Evolutionary conservation across 1,139 yeast genomes (phyloP), one percentile per base, ranked within the genome.

Genomic region (Taiozyma sp.): DNA sequence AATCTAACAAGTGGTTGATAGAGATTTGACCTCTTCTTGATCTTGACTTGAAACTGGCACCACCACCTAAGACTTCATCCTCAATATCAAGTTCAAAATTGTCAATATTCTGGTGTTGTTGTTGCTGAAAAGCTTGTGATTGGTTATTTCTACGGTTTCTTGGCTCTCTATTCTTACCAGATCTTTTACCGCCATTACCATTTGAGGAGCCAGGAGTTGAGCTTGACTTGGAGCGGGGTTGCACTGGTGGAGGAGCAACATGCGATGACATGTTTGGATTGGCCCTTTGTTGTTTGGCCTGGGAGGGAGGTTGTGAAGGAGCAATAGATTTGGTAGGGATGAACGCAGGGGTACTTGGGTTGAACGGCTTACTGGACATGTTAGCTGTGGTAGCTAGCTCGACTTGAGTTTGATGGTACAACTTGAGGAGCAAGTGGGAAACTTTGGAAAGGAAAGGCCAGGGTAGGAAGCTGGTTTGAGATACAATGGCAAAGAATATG

Each of bases 1-100:
- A 83, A 47, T 83, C 85, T 48, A 85, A 65, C 51, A 85, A 68
- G 65, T 84, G 89, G 57, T 81, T 81, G 45, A 83, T 80, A 14
- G 85, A 79, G 26, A 82, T 72, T 58, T 78, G 80, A 19, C 83
- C 81, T 62, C 74, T 79, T 52, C 76, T 72, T 22, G 75, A 77
- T 44, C 62, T 64, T 3, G 69, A 51, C 50, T 67, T 70, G 43
- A 68, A 61, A 19, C 67, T 60, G n/a, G 22, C 24, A 1, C 72
- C 70, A 43, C 60, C 57, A 43, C 60, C 57, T 11, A 62, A 61
- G 13, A 71, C 53, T 49, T 71, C 69, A 45, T 73, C 74, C 47
- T 69, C 68, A n/a, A 70, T 56, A 30, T 66, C 60, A 5, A 63
- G 42, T 45, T 63, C 66, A 34, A 63, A 55, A 26, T 58, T 63